Percentiles rank a stretch among this genome's conserved stretches.
Evolutionary conservation across 208 protist species (phyloP).

Genomic region (Trypanosoma congolense): DNA sequence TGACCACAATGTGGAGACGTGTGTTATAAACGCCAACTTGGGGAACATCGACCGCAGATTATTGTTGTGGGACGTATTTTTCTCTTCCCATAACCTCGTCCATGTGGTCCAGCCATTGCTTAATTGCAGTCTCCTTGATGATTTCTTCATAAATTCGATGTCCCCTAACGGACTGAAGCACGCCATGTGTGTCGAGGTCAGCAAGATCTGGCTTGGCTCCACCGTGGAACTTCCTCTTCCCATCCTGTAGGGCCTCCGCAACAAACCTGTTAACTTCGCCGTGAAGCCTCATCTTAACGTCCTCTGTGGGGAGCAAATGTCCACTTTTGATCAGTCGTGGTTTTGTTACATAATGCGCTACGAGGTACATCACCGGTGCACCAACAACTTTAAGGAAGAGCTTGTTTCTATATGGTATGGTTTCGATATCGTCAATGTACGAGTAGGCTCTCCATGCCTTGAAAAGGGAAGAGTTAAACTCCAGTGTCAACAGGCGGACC

Average conservation of each 20-base stretch:
- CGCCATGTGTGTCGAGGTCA: slow-evolving; percentile 87
- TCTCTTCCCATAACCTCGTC: slow-evolving; percentile 31
- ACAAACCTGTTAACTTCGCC: slow-evolving; percentile 65
- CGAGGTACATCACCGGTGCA: slow-evolving; percentile 87
- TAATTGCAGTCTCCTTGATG: slow-evolving; percentile 45
- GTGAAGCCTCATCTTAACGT: slow-evolving; percentile 51
- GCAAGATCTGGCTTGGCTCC: slow-evolving; percentile 78
- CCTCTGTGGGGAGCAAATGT: slow-evolving; percentile 50
- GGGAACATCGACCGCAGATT: not conserved
- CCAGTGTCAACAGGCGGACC: slow-evolving; percentile 77
- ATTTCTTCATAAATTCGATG: slow-evolving; percentile 84
- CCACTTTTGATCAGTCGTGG: slow-evolving; percentile 68
- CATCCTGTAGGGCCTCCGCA: slow-evolving; percentile 51
- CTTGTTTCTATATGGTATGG: slow-evolving; percentile 84
- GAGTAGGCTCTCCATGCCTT: slow-evolving; percentile 78
- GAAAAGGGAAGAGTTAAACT: slow-evolving; percentile 74
- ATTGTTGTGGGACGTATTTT: slow-evolving; percentile 12
- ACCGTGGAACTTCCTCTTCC: slow-evolving; percentile 73
- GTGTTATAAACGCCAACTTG: not conserved
- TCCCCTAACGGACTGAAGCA: slow-evolving; percentile 79
- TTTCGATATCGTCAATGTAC: slow-evolving; percentile 86
- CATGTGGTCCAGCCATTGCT: slow-evolving; percentile 63
- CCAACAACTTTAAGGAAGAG: slow-evolving; percentile 86
- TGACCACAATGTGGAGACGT: too few relatives aligned
- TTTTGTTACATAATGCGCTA: slow-evolving; percentile 64